phyloP scores from a whole-genome alignment of 1,284 basidiomycete genomes.

The Cutaneotrichosporon daszewskae region DNA sequence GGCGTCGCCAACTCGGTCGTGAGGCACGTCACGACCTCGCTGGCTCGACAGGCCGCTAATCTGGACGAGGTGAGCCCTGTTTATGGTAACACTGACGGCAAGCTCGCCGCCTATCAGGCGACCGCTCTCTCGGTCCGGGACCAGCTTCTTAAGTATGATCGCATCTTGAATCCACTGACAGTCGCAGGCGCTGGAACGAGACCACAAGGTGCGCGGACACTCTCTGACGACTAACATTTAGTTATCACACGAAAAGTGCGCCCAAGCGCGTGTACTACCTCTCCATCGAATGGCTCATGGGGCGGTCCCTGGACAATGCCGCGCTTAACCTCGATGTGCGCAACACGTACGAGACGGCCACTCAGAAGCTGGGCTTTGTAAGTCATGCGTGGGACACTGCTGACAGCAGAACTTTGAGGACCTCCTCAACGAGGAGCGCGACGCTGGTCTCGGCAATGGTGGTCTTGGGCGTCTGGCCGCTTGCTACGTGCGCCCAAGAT shows the following conservation, averaged over 20 bases:
- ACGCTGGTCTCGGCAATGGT: constrained; percentile 78
- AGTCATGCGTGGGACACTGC: constrained; percentile 19
- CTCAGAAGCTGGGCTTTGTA: constrained; percentile 63
- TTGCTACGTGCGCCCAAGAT: constrained; percentile 61
- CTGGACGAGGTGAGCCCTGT: constrained; percentile 72
- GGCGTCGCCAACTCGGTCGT: constrained; percentile 72
- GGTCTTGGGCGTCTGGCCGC: constrained; percentile 84
- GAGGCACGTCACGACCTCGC: constrained; percentile 73
- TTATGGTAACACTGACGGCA: constrained; percentile 55
- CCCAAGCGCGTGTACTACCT: constrained; percentile 69
- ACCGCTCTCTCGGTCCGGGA: constrained; percentile 68
- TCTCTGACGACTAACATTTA: constrained; percentile 6
- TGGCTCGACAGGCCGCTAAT: constrained; percentile 82
- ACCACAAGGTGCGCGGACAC: constrained; percentile 33
- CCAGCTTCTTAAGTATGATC: constrained; percentile 57
- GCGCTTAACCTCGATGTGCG: constrained; percentile 81
- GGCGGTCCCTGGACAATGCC: constrained; percentile 79
- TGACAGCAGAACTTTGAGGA: constrained; percentile 62
- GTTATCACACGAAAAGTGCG: constrained; percentile 42
- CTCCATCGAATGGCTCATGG: constrained; percentile 69
- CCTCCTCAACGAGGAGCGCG: constrained; percentile 75
- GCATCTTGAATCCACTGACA: constrained; percentile 1
- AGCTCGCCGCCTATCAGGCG: constrained; percentile 47
- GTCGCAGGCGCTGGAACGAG: constrained; percentile 45
- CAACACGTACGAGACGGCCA: constrained; percentile 61